Conservation (phyloP, 2,329 filamentous ascomycete species). For the Bipolaris gigantea region DNA sequence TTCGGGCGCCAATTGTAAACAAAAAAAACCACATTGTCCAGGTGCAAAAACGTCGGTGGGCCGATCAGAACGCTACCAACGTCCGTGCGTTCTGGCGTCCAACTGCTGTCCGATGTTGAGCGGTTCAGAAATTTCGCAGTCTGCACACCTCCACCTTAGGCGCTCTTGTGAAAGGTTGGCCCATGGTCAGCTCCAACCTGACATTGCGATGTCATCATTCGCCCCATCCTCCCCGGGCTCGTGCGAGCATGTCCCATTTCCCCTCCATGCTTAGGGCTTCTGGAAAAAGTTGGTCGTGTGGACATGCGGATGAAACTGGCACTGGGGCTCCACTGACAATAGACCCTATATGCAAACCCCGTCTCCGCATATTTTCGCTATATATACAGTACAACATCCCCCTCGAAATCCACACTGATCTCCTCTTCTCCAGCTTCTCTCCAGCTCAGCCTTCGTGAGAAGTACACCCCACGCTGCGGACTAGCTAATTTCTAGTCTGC, state of each 20-base stretch:
- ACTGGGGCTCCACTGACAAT: constrained; percentile 28
- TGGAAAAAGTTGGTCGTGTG: constrained; percentile 18
- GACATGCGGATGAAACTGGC: constrained; percentile 20
- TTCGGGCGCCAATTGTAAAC: not conserved
- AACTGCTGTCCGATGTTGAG: constrained; percentile 18
- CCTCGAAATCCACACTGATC: constrained; percentile 24
- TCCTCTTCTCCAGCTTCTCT: constrained; percentile 23
- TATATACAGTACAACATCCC: constrained; percentile 22
- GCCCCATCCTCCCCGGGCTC: constrained; percentile 24
- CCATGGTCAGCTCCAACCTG: constrained; percentile 10
- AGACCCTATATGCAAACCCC: constrained; percentile 13
- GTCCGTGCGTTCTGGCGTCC: constrained; percentile 17
- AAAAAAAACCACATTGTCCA: constrained; percentile 3
- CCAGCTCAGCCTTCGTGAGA: constrained; percentile 14
- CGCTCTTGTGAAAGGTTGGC: constrained; percentile 13
- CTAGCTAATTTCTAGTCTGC: constrained; percentile 4
- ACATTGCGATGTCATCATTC: constrained; percentile 26
- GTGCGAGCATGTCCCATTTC: constrained; percentile 20
- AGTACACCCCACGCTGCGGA: constrained; percentile 7
- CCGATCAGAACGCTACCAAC: constrained; percentile 11
- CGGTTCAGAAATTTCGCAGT: constrained; percentile 15
- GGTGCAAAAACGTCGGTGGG: constrained; percentile 15
- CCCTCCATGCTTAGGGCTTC: constrained; percentile 12
- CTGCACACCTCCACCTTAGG: constrained; percentile 13
- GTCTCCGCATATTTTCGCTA: constrained; percentile 22